Base-by-base conservation (phyloP, 768 basidiomycete genomes). In the Lactarius trivialis region DNA sequence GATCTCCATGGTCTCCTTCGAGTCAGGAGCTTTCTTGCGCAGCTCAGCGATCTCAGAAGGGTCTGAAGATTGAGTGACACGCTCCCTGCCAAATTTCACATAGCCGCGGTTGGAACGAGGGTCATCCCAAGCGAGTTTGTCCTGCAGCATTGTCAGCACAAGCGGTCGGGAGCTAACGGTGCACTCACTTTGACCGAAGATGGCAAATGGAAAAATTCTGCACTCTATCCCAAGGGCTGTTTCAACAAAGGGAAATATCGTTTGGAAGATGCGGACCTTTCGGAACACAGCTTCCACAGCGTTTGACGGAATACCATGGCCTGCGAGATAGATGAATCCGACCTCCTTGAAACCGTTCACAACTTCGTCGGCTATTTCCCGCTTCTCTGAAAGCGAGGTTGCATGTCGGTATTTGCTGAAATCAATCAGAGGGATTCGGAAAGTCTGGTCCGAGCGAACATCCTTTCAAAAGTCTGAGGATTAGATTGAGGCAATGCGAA, bases 1-100 rank as follows among this genome's bases (percentile, higher is more conserved):
- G 50, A 95, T 93, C 72, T 95, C 92, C 85, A 94, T 91, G 8
- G 84, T 78, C 72, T 94, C 91, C 73, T 92, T 91, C 74, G 75
- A 84, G 70, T 92, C 91, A 0, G 92, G 91, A 0, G 91, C 84
- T 62, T 83, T 84, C 61, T 75, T 77, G n/a, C 92, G 84, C 24
- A 93, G 75, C 49, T 78, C 72, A 50, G 85, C 86, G 67, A 94
- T 93, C 74, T 91, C 90, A 19, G 77, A 73, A 11, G 83, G 79
- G 72, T 91, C 83, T 34, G 79, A 76, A 28, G 86, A 85, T 64
- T 88, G 87, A 0, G 89, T 89, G 32, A 91, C 87, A 36, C 88
- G 86, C 72, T 95, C 93, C 21, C 92, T 82, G 19, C 92, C 92
- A 41, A 89, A 76, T 65, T 78, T 76, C 54, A 94, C 89, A 71